Conservation (phyloP, 2,329 filamentous ascomycete species). For the Metarhizium humberi region DNA sequence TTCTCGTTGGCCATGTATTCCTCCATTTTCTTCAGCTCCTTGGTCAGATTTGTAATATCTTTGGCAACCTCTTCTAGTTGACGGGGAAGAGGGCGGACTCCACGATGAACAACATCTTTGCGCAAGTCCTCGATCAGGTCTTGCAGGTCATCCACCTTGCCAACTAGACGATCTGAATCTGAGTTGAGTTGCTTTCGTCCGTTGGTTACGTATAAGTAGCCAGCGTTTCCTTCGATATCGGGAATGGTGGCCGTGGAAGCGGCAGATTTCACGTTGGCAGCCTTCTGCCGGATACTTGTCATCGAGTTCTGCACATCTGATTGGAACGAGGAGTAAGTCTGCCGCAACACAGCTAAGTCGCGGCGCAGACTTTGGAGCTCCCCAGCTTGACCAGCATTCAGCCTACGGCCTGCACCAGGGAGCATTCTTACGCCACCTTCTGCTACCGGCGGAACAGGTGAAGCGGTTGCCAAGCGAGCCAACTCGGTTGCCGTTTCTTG, state of each 20-base stretch:
- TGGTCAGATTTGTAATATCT: constrained; percentile 71
- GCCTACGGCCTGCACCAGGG: constrained; percentile 28
- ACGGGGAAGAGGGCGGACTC: constrained; percentile 80
- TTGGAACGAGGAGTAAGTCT: constrained; percentile 88
- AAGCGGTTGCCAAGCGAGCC: constrained; percentile 45
- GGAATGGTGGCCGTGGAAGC: constrained; percentile 65
- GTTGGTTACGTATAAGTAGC: constrained; percentile 72
- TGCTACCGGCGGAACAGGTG: constrained; percentile 30
- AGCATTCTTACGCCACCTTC: constrained; percentile 28
- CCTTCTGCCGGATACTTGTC: constrained; percentile 73
- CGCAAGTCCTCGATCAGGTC: constrained; percentile 93
- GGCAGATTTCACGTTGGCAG: constrained; percentile 66
- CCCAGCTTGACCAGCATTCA: constrained; percentile 54
- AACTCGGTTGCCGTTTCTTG: constrained; percentile 85
- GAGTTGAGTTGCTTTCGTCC: constrained; percentile 81
- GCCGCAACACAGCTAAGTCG: constrained; percentile 82
- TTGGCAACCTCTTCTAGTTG: constrained; percentile 85
- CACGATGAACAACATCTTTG: constrained; percentile 90
- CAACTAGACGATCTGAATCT: constrained; percentile 85
- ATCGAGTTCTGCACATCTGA: constrained; percentile 84
- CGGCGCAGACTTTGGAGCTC: constrained; percentile 78
- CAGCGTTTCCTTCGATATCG: constrained; percentile 65
- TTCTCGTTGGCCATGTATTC: constrained; percentile 88
- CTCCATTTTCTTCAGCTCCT: constrained; percentile 89
- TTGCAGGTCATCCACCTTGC: constrained; percentile 92